Evolutionary conservation across 495 filamentous ascomycete genomes (phyloP).

Genomic region (Lophiotrema nucula): DNA sequence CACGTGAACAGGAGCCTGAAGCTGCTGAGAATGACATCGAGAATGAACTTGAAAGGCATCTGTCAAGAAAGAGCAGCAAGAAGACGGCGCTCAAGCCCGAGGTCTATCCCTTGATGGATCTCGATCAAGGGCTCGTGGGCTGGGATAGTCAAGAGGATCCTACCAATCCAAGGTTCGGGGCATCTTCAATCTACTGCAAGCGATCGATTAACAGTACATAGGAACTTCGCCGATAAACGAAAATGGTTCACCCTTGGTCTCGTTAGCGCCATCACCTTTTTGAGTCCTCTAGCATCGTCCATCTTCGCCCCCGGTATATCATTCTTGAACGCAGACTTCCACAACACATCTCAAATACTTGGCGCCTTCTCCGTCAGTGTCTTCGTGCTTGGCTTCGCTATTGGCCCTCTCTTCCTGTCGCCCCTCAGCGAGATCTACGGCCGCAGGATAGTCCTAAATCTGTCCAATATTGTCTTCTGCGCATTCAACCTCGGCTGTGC

Average conservation of each 20-base stretch:
- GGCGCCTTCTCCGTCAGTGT: constrained; percentile 55
- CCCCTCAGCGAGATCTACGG: constrained; percentile 77
- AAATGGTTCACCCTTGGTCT: constrained; percentile 50
- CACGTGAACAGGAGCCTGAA: not conserved
- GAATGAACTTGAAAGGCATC: constrained; percentile 23
- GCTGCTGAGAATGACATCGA: constrained; percentile 5
- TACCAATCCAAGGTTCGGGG: constrained; percentile 24
- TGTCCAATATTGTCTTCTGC: constrained; percentile 29
- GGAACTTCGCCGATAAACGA: constrained; percentile 45
- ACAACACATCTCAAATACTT: constrained; percentile 44
- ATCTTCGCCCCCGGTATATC: constrained; percentile 32
- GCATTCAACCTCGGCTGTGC: constrained; percentile 70
- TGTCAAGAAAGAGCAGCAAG: constrained; percentile 24
- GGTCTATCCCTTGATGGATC: constrained; percentile 22
- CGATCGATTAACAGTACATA: constrained; percentile 10
- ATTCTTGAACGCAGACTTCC: constrained; percentile 20
- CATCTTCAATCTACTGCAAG: not conserved
- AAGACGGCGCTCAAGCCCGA: constrained; percentile 15
- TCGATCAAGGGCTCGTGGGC: constrained; percentile 26
- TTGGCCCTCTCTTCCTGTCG: constrained; percentile 65
- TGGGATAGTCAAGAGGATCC: constrained; percentile 31
- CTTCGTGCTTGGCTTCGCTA: constrained; percentile 60
- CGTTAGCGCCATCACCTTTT: constrained; percentile 41
- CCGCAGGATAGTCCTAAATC: constrained; percentile 43
- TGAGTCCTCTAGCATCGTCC: constrained; percentile 30